Conservation (phyloP, 2,329 filamentous ascomycete species). For the Trichoderma asperellum region DNA sequence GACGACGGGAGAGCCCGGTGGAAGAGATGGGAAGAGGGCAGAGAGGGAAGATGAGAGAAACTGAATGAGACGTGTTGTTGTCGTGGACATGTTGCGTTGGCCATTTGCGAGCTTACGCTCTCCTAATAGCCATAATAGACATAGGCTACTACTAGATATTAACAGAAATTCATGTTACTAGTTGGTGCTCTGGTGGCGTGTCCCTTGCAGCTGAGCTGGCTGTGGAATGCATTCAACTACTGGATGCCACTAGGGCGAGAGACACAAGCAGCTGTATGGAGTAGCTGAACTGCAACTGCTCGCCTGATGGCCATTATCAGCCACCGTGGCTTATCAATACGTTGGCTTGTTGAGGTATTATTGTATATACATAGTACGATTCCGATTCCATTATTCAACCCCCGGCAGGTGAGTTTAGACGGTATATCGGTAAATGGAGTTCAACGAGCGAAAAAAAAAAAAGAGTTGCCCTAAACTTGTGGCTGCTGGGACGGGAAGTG, state of each 20-base stretch:
- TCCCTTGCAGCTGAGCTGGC: slow-evolving; percentile 13
- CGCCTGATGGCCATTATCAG: neutral
- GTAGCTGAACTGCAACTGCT: neutral
- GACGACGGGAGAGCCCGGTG: too few species aligned
- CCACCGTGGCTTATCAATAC: neutral
- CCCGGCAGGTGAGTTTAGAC: neutral
- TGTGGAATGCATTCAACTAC: neutral
- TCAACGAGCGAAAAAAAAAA: neutral
- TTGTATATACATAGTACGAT: neutral
- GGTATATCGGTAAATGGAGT: neutral
- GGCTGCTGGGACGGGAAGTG: slow-evolving; percentile 9
- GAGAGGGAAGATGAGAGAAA: neutral
- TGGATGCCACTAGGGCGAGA: neutral
- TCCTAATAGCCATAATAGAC: too few species aligned
- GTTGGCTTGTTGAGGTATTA: neutral
- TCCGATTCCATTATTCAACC: neutral
- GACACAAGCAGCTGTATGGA: neutral
- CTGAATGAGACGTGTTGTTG: neutral
- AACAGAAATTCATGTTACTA: neutral
- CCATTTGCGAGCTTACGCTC: neutral
- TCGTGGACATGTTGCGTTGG: neutral
- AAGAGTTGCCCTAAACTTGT: neutral
- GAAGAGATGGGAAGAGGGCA: too few species aligned
- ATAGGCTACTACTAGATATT: neutral
- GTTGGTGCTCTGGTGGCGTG: neutral